These are phyloP conservation scores for Phellopilus nigrolimitatus DNA, from an alignment of 1,284 basidiomycete species.

Conservation along the genomic window DNA sequence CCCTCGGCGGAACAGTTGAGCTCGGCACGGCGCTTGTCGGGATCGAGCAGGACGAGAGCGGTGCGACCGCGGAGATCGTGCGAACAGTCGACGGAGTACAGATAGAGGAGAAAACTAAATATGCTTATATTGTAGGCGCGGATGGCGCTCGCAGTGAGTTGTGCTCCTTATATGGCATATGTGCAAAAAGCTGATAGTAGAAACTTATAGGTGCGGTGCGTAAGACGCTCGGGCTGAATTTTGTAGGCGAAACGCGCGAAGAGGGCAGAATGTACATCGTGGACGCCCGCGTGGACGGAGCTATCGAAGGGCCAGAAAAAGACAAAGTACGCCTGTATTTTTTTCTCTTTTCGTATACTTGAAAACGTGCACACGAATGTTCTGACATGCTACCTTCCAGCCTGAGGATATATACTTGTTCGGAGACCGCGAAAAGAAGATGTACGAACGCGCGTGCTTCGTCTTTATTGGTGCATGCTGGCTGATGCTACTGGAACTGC, in stretches of 20 bases:
- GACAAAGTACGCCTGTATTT: background rate
- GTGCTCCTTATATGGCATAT: background rate
- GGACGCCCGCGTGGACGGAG: constrained; percentile 5
- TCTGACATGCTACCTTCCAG: background rate
- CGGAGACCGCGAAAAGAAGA: background rate
- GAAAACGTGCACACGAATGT: too few species aligned
- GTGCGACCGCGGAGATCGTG: constrained; percentile 9
- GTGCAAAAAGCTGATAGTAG: background rate
- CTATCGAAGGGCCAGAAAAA: background rate
- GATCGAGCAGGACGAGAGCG: constrained; percentile 16
- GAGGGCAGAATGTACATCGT: constrained; percentile 23
- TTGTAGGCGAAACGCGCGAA: constrained; percentile 40
- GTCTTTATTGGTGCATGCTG: background rate
- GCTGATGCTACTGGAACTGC: background rate
- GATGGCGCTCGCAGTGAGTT: constrained; percentile 35
- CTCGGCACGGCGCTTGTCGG: constrained; percentile 14
- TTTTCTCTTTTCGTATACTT: too few species aligned
- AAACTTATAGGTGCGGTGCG: constrained; percentile 26
- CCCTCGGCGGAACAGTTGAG: too few species aligned
- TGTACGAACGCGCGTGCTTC: background rate
- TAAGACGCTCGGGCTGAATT: constrained; percentile 39
- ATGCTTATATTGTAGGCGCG: constrained; percentile 30
- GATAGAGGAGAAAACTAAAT: constrained; percentile 2
- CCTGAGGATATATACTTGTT: background rate
- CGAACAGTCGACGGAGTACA: constrained; percentile 1